These are phyloP conservation scores for Aspergillus asperescens DNA, from an alignment of 495 filamentous ascomycete genomes.

Conservation along the genomic window DNA sequence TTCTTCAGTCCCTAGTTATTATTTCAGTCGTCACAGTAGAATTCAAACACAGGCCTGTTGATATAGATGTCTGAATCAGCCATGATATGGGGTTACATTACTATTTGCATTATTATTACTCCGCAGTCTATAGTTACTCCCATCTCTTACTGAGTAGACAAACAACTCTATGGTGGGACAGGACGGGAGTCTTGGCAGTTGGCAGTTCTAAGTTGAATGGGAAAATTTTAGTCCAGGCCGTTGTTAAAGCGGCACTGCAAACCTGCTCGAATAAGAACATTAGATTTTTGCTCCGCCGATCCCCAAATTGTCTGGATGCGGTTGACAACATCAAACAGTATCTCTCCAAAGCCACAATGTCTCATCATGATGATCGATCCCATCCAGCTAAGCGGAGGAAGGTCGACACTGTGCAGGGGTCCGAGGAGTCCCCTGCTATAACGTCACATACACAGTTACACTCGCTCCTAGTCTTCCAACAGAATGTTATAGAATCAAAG, in stretches of 20 bases:
- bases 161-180: neutral
- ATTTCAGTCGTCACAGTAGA: too few species aligned
- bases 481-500: conserved; percentile 54
- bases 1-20: too few species aligned
- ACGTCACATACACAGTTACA: conserved; percentile 55
- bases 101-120: too few species aligned
- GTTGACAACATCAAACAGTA: neutral
- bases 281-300: conserved; percentile 12
- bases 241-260: conserved; percentile 5
- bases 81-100: too few species aligned
- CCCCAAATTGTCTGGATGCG: conserved; percentile 3
- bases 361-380: conserved; percentile 19
- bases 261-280: neutral
- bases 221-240: neutral
- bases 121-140: too few species aligned
- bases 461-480: conserved; percentile 60
- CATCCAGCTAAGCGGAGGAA: conserved; percentile 41
- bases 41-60: too few species aligned
- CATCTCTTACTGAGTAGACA: too few species aligned
- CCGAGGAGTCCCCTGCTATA: conserved; percentile 42
- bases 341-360: conserved; percentile 17
- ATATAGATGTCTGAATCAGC: too few species aligned
- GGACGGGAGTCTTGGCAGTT: too few species aligned
- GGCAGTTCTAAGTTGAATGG: neutral
- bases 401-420: conserved; percentile 25